A percentile compares a stretch with the other conserved stretches of the same genome.
phyloP scores from a whole-genome alignment of 352 stramenopile genomes.

The Pythium aquatile region DNA sequence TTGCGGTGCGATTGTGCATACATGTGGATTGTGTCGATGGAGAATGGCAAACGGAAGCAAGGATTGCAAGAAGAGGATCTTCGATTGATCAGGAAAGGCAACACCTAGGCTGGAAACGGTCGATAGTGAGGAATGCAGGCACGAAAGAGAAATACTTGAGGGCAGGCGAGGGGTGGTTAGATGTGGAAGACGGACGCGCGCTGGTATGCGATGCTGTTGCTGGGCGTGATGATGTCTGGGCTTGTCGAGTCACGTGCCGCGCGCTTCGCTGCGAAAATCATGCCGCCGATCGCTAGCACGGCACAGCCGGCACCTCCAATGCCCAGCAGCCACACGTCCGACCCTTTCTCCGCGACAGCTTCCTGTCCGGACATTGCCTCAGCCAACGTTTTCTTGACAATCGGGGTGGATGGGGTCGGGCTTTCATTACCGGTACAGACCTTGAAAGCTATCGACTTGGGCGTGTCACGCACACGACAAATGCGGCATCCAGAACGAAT shows the following conservation, averaged over 20 bases:
- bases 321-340: background rate
- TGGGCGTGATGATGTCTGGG: background rate
- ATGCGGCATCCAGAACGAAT: too few relatives aligned
- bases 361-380: background rate
- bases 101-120: too few relatives aligned
- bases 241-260: too few relatives aligned
- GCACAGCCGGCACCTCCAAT: background rate
- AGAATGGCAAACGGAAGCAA: too few relatives aligned
- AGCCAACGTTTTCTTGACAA: background rate
- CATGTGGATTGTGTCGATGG: too few relatives aligned
- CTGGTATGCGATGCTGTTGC: constrained; percentile 8
- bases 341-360: background rate
- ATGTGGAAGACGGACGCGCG: constrained; percentile 17
- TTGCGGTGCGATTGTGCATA: background rate
- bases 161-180: background rate
- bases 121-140: too few relatives aligned
- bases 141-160: too few relatives aligned
- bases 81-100: background rate
- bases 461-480: background rate
- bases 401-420: background rate
- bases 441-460: background rate
- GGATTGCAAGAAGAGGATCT: background rate
- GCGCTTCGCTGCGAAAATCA: constrained; percentile 9
- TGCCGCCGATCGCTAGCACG: background rate
- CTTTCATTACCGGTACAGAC: too few relatives aligned